Evolutionary conservation across 352 stramenopile genomes (phyloP).

Genomic region (Phytopythium vexans): DNA sequence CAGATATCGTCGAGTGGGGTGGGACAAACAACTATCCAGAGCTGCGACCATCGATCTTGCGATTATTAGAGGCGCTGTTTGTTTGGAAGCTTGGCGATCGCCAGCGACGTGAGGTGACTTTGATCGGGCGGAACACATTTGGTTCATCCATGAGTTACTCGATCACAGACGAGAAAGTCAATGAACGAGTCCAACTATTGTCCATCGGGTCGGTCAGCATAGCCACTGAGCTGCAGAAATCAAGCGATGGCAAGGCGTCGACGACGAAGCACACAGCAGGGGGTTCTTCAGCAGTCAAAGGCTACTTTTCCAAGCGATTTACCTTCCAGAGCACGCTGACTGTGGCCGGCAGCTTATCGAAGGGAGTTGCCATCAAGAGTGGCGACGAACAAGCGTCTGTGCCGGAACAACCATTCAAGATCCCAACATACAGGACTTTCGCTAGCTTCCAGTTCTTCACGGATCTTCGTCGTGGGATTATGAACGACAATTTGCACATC

Average conservation of each 20-base stretch:
- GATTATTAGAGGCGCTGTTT: constrained; percentile 64
- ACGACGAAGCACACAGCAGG: constrained; percentile 1
- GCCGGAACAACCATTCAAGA: too few species aligned
- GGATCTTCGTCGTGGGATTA: constrained; percentile 45
- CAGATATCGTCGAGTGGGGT: constrained; percentile 43
- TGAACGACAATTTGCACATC: constrained; percentile 50
- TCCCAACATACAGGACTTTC: constrained; percentile 24
- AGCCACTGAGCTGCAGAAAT: constrained; percentile 17
- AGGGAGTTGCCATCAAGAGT: neutral
- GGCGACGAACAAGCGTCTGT: neutral
- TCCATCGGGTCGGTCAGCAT: constrained; percentile 61
- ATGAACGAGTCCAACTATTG: constrained; percentile 41
- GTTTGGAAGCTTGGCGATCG: constrained; percentile 50
- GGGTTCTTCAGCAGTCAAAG: constrained; percentile 26
- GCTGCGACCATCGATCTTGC: constrained; percentile 40
- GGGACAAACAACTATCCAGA: constrained; percentile 25
- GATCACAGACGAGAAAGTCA: constrained; percentile 62
- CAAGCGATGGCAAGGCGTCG: constrained; percentile 1
- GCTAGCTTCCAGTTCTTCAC: constrained; percentile 55
- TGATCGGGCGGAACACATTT: constrained; percentile 38
- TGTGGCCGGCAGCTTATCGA: neutral
- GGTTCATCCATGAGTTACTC: constrained; percentile 41
- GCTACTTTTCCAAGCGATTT: constrained; percentile 74
- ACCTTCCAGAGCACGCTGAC: constrained; percentile 36
- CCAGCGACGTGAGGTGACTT: constrained; percentile 24